Conservation (phyloP, 371 early-diverging fungal species). For the Fennellomyces sp. region DNA sequence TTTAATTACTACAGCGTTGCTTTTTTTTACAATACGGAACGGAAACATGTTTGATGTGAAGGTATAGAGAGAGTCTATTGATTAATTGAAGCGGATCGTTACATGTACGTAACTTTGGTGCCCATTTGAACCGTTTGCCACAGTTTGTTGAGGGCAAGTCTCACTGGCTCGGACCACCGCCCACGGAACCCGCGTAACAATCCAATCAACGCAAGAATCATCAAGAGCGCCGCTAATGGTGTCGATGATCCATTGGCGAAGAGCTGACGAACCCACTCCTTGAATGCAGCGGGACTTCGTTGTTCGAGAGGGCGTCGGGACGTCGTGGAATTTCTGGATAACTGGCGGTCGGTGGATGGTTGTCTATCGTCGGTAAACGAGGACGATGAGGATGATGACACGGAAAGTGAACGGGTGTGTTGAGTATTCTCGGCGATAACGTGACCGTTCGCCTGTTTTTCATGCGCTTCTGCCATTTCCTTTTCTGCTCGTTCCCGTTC, state of each 20-base stretch:
- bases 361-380: neutral
- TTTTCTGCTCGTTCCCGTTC: slow-evolving; percentile 17
- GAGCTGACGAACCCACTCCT: slow-evolving; percentile 30
- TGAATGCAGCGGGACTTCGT: slow-evolving; percentile 13
- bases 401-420: slow-evolving; percentile 5
- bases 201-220: slow-evolving; percentile 32
- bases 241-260: slow-evolving; percentile 19
- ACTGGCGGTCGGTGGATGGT: slow-evolving; percentile 12
- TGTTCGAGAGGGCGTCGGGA: neutral
- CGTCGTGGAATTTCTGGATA: neutral
- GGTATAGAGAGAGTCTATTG: too few relatives aligned
- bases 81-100: too few relatives aligned
- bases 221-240: slow-evolving; percentile 22
- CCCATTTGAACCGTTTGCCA: slow-evolving; percentile 51
- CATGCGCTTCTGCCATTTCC: slow-evolving; percentile 1
- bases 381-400: neutral
- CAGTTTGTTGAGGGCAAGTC: slow-evolving; percentile 26
- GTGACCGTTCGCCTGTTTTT: neutral
- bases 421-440: neutral
- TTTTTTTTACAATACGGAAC: too few relatives aligned
- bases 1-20: too few relatives aligned
- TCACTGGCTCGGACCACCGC: slow-evolving; percentile 23
- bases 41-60: too few relatives aligned
- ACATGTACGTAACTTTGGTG: slow-evolving; percentile 50
- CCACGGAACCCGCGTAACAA: slow-evolving; percentile 29